A percentile compares a stretch with the other conserved stretches of the same genome.
Evolutionary conservation across 208 protist genomes (phyloP).

Genomic region (Acanthamoeba castellanii): DNA sequence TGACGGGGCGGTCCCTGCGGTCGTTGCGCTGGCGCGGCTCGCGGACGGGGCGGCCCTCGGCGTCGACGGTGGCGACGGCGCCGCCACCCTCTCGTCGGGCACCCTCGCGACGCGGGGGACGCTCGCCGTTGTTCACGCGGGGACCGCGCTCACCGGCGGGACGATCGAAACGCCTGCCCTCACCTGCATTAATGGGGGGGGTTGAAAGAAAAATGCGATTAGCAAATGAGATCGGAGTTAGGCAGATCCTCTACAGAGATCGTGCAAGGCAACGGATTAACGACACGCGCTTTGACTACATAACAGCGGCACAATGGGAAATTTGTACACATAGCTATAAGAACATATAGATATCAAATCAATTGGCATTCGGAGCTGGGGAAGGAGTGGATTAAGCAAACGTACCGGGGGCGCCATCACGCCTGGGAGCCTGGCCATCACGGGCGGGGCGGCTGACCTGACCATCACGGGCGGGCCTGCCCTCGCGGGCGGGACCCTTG

Average conservation of each 20-base stretch:
- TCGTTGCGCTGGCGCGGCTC: not conserved
- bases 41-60: not conserved
- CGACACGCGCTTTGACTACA: too few relatives aligned
- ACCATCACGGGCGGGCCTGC: not conserved
- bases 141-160: not conserved
- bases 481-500: not conserved
- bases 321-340: too few relatives aligned
- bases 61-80: not conserved
- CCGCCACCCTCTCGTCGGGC: not conserved
- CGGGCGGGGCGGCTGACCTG: not conserved
- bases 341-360: too few relatives aligned
- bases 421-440: not conserved
- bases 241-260: too few relatives aligned
- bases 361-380: too few relatives aligned
- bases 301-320: too few relatives aligned
- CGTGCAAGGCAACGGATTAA: too few relatives aligned
- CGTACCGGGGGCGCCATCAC: not conserved
- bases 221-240: not conserved
- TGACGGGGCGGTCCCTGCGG: constrained; percentile 8
- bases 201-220: not conserved
- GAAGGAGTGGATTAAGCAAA: too few relatives aligned
- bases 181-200: not conserved
- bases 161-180: not conserved
- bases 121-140: not conserved
- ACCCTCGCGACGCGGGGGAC: not conserved